Base-by-base conservation (phyloP, 257 asterid genomes). In the Fraxinus americana region DNA sequence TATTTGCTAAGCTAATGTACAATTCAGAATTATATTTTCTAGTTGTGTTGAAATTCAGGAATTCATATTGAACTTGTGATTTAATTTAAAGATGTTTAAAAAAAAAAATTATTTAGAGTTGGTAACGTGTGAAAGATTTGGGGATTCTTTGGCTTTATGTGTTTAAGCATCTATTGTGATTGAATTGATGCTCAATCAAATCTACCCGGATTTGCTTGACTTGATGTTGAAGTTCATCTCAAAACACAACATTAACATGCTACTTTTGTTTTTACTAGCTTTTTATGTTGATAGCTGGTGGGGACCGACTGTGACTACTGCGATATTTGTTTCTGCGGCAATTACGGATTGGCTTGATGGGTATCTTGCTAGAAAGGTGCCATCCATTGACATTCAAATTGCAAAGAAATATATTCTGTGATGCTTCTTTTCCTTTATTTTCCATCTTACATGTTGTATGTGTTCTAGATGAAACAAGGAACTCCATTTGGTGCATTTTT, bases 261-360 rank as follows among this genome's bases (percentile, higher is more conserved):
- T 76, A 63, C 66, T 70, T 67, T 84, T 41, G 65, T 80, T 23
- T 80, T 43, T 72, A 41, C 78, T 76, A 93, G 98, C 98, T 66
- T 96, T 93, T 90, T 96, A 93, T 85, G 87, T 80, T 69, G 92
- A 91, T 85, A 87, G 90, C 82, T 87, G 96, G 95, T 96, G 99
- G 98, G 99, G 97, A 39, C 92, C 99, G 0, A 74, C 87, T 75
- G 91, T 89, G 43, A 90, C 99, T 23, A 89, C 97, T n/a, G 91
- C 90, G 50, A 92, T 96, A 75, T 96, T 96, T 77, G 69, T 93
- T 71, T 91, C 89, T 30, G 98, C 99, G 13, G 95, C 99, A 41
- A 72, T 92, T 73, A 96, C 99, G 4, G 99, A 96, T 89, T 96
- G 99, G 99, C 97, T 93, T 78, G 98, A 96, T 79, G 98, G 98